Percentiles rank a stretch among this genome's conserved stretches.
Conservation (phyloP, 176 grass and related monocot species). For the Avena insularis region DNA sequence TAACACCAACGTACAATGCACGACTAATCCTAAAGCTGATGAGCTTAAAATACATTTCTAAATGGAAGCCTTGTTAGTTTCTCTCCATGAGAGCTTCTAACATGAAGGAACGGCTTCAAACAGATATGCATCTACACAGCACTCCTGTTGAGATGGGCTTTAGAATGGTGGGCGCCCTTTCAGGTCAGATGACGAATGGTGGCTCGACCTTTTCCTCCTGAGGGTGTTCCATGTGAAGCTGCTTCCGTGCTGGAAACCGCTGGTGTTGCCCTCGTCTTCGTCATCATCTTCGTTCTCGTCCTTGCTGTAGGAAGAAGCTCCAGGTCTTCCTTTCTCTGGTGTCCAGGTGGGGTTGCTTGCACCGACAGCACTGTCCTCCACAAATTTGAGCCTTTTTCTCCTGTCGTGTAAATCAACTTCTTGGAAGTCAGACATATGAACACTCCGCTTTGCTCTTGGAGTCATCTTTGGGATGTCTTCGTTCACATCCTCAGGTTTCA, state of each 20-base stretch:
- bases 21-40: conserved; percentile 21
- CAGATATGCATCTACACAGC: not conserved
- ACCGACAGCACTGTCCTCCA: conserved; percentile 46
- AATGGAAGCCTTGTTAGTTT: conserved; percentile 3
- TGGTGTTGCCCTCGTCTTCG: conserved; percentile 52
- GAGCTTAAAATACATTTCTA: conserved; percentile 19
- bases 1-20: conserved; percentile 5
- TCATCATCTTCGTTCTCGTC: conserved; percentile 55
- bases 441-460: conserved; percentile 64
- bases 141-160: not conserved
- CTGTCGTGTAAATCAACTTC: conserved; percentile 43
- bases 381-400: conserved; percentile 41
- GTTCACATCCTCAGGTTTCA: conserved; percentile 75
- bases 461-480: conserved; percentile 74
- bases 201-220: conserved; percentile 82
- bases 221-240: conserved; percentile 81
- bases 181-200: conserved; percentile 50
- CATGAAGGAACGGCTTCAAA: not conserved
- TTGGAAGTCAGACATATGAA: conserved; percentile 48
- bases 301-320: conserved; percentile 70
- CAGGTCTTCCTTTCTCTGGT: conserved; percentile 42
- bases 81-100: not conserved
- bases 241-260: conserved; percentile 62
- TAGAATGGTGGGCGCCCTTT: conserved; percentile 60
- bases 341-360: conserved; percentile 49